phyloP scores from a whole-genome alignment of 768 basidiomycete genomes.

The Hysterangium stoloniferum region DNA sequence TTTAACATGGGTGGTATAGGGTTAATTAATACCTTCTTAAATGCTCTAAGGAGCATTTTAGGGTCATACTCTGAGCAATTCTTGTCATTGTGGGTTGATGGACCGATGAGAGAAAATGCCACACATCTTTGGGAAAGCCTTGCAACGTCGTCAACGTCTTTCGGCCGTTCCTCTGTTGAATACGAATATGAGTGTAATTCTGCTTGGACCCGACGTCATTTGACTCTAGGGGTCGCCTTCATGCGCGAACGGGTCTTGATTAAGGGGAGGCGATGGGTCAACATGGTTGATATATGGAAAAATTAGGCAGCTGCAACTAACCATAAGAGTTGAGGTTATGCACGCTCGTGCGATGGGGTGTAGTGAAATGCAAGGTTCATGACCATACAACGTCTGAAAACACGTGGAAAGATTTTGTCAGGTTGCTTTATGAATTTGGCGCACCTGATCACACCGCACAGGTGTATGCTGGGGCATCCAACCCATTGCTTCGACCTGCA shows the following conservation, averaged over 20 bases:
- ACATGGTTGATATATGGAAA: constrained; percentile 7
- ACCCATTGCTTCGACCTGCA: constrained; percentile 56
- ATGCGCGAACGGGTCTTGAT: constrained; percentile 90
- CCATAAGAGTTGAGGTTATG: constrained; percentile 85
- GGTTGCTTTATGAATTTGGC: constrained; percentile 69
- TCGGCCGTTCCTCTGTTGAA: constrained; percentile 98
- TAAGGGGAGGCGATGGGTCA: not conserved
- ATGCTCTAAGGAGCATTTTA: constrained; percentile 97
- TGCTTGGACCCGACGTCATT: constrained; percentile 74
- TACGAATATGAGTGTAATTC: constrained; percentile 91
- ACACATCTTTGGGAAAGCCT: constrained; percentile 82
- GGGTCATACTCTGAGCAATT: constrained; percentile 73
- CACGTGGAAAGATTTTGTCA: constrained; percentile 66
- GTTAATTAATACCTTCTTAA: constrained; percentile 77
- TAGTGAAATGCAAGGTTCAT: too few species aligned
- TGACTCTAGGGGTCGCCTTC: constrained; percentile 71
- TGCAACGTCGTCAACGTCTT: constrained; percentile 98
- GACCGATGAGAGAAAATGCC: constrained; percentile 4
- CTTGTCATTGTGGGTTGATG: not conserved
- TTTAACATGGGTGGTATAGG: not conserved
- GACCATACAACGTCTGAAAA: constrained; percentile 62
- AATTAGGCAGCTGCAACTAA: constrained; percentile 30
- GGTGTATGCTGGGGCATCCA: constrained; percentile 61
- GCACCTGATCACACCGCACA: constrained; percentile 44
- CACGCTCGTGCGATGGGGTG: constrained; percentile 86